Evolutionary conservation across 2,329 filamentous ascomycete species (phyloP).

Genomic region (Pseudocercospora crystallina): DNA sequence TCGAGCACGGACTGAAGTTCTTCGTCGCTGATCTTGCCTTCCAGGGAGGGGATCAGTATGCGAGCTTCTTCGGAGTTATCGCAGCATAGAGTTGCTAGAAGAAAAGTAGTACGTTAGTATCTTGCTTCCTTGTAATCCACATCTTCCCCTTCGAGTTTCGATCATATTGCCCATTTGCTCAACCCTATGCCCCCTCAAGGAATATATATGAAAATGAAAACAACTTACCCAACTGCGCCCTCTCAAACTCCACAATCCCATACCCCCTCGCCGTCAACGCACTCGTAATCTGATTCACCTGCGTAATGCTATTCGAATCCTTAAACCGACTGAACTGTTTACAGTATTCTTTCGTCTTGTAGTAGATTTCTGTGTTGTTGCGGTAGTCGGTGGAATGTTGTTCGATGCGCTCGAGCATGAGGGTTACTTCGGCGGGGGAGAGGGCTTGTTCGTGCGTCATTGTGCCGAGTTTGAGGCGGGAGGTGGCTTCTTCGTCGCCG

Average conservation of each 20-base stretch:
- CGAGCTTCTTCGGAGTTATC: constrained; percentile 94
- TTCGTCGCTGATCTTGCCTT: constrained; percentile 86
- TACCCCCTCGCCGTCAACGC: constrained; percentile 56
- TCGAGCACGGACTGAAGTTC: constrained; percentile 85
- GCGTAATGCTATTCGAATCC: constrained; percentile 89
- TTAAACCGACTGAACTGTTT: constrained; percentile 82
- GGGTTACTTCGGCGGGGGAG: constrained; percentile 85
- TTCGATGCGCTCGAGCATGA: constrained; percentile 83
- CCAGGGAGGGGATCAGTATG: constrained; percentile 84
- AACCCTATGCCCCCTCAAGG: too few species aligned
- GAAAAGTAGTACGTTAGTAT: constrained; percentile 1
- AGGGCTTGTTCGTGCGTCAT: constrained; percentile 90
- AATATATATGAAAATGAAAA: too few species aligned
- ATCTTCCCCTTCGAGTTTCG: background rate
- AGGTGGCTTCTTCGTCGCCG: constrained; percentile 84
- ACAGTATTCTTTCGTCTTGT: constrained; percentile 70
- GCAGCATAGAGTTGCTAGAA: constrained; percentile 81
- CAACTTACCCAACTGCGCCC: constrained; percentile 79
- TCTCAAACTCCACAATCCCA: constrained; percentile 72
- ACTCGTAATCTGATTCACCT: constrained; percentile 52
- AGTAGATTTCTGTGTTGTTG: constrained; percentile 50
- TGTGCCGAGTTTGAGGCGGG: constrained; percentile 82
- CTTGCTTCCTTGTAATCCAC: background rate
- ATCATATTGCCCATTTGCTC: too few species aligned
- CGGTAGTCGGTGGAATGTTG: constrained; percentile 42